phyloP scores from a whole-genome alignment of 169 alveolate species.

The Pseudocohnilembus persalinus region DNA sequence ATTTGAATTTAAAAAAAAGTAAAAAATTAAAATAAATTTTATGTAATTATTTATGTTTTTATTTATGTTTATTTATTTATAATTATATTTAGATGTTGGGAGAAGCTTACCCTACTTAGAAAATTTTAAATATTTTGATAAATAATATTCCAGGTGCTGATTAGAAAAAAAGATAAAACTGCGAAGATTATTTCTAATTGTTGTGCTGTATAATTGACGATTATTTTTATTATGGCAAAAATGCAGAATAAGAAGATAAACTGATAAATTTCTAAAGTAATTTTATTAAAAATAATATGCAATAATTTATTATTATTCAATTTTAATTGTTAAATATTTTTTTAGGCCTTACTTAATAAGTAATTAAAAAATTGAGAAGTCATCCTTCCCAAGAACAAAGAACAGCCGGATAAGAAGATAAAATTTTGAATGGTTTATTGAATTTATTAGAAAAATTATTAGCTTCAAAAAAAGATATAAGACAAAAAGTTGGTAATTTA shows the following conservation, averaged over 20 bases:
- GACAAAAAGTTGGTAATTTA: not conserved
- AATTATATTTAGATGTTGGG: not conserved
- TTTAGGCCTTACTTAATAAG: not conserved
- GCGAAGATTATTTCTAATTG: conserved; percentile 61
- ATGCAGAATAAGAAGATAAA: not conserved
- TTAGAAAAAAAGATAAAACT: conserved; percentile 42
- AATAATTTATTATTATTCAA: too few relatives aligned
- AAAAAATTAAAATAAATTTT: too few relatives aligned
- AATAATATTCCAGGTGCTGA: conserved; percentile 46
- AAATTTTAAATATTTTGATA: conserved; percentile 32
- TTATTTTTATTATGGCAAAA: not conserved
- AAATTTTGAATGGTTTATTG: conserved; percentile 60
- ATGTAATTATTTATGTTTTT: not conserved
- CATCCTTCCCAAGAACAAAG: conserved; percentile 62
- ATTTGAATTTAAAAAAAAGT: too few relatives aligned
- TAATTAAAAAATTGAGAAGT: conserved; percentile 25
- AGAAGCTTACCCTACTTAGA: conserved; percentile 31
- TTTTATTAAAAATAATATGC: too few relatives aligned
- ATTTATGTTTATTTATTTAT: not conserved
- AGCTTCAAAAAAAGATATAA: conserved; percentile 11
- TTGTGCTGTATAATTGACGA: conserved; percentile 45
- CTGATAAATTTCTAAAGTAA: not conserved
- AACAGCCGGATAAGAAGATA: conserved; percentile 50
- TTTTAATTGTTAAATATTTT: too few relatives aligned
- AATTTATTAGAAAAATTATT: conserved; percentile 47